These are phyloP conservation scores for Xylariaceae sp. DNA, from an alignment of 2,329 filamentous ascomycete species.

Conservation along the genomic window DNA sequence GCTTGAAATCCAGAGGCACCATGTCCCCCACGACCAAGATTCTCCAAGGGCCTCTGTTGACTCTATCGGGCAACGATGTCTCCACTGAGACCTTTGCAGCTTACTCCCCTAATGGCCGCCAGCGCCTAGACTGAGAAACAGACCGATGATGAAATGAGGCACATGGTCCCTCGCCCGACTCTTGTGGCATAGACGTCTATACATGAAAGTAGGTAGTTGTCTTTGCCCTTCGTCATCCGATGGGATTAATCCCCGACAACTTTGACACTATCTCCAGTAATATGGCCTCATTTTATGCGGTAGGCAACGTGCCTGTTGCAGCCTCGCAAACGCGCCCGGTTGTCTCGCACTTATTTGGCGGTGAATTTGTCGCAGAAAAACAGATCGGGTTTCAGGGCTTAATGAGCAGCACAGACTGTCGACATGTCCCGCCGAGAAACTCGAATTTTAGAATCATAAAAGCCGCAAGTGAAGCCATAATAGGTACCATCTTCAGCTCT, in stretches of 20 bases:
- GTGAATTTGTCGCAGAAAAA: neutral
- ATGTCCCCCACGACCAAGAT: neutral
- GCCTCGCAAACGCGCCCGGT: neutral
- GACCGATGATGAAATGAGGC: neutral
- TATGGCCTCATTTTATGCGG: neutral
- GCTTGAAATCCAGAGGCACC: neutral
- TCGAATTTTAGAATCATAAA: neutral
- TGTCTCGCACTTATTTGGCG: neutral
- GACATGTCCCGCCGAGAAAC: neutral
- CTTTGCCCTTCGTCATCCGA: neutral
- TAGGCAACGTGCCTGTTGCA: neutral
- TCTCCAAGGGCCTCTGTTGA: neutral
- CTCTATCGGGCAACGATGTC: constrained; percentile 2
- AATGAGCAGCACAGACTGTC: neutral
- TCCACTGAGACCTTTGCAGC: neutral
- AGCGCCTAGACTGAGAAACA: neutral
- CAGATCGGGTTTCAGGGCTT: neutral
- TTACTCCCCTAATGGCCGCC: constrained; percentile 2
- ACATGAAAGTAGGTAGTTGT: neutral
- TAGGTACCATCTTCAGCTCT: neutral
- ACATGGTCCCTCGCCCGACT: neutral
- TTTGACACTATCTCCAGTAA: neutral
- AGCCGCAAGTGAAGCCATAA: neutral
- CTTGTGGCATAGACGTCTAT: neutral
- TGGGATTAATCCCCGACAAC: neutral